Evolutionary conservation across 1,284 basidiomycete genomes (phyloP).

Genomic region (Cerrena zonata): DNA sequence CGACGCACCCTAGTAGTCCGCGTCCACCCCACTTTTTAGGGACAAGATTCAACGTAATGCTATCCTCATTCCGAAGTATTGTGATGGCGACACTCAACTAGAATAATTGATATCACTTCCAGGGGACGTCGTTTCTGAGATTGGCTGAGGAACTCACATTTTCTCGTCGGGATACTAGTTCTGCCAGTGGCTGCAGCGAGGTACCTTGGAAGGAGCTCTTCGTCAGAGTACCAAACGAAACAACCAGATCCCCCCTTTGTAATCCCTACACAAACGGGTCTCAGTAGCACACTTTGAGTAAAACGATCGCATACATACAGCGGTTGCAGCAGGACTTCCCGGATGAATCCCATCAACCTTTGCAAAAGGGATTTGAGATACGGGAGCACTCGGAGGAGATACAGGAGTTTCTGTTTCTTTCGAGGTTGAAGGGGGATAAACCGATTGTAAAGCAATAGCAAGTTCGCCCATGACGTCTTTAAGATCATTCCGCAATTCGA

Average conservation of each 20-base stretch:
- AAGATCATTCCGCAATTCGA: slow-evolving; percentile 76
- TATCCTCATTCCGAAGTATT: slow-evolving; percentile 33
- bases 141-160: slow-evolving; percentile 60
- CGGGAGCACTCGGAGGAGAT: neutral
- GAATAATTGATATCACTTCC: neutral
- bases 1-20: slow-evolving; percentile 71
- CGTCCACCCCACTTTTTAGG: slow-evolving; percentile 70
- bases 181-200: slow-evolving; percentile 63
- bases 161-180: slow-evolving; percentile 67
- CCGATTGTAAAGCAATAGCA: slow-evolving; percentile 57
- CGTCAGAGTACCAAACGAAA: slow-evolving; percentile 68
- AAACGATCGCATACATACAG: slow-evolving; percentile 47
- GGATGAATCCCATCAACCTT: slow-evolving; percentile 74
- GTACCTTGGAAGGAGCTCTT: slow-evolving; percentile 43
- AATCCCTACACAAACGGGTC: slow-evolving; percentile 49
- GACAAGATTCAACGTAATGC: slow-evolving; percentile 41
- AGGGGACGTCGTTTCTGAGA: neutral
- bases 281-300: neutral
- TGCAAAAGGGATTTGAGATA: slow-evolving; percentile 44
- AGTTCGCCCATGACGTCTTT: slow-evolving; percentile 61
- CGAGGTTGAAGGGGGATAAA: slow-evolving; percentile 44
- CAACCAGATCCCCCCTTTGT: slow-evolving; percentile 61
- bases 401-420: slow-evolving; percentile 8
- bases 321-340: slow-evolving; percentile 70
- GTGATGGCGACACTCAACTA: slow-evolving; percentile 47